phyloP scores from a whole-genome alignment of 345 rosid species.

The Eutrema heterophyllum region DNA sequence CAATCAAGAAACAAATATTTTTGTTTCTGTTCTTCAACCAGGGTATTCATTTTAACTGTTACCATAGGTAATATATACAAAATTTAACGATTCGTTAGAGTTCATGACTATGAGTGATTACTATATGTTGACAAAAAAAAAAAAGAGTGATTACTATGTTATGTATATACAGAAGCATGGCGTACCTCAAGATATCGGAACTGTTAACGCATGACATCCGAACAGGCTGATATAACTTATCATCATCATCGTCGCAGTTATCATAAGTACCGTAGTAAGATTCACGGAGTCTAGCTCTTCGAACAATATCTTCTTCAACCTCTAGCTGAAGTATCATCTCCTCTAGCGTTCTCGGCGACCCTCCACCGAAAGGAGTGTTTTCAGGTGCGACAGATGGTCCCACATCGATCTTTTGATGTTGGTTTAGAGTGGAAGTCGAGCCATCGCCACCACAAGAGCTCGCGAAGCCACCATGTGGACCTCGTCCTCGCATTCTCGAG shows the following conservation, averaged over 20 bases:
- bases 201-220: conserved; percentile 77
- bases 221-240: conserved; percentile 24
- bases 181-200: conserved; percentile 59
- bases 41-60: not conserved
- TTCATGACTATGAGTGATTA: not conserved
- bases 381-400: conserved; percentile 19
- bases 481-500: conserved; percentile 65
- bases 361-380: conserved; percentile 10
- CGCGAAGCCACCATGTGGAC: conserved; percentile 29
- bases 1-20: not conserved
- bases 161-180: not conserved
- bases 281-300: conserved; percentile 40
- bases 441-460: conserved; percentile 54
- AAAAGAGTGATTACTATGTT: not conserved
- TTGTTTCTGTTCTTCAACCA: not conserved
- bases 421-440: conserved; percentile 75
- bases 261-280: conserved; percentile 23
- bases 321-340: conserved; percentile 84
- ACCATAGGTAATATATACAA: not conserved
- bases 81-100: not conserved
- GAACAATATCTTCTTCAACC: conserved; percentile 65
- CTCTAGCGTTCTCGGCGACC: conserved; percentile 51
- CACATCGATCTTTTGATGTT: conserved; percentile 20
- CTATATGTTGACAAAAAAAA: not conserved
- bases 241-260: not conserved